Evolutionary conservation across 1,139 yeast species (phyloP), one percentile per base, ranked within the genome.

Genomic region (Diutina sp.): DNA sequence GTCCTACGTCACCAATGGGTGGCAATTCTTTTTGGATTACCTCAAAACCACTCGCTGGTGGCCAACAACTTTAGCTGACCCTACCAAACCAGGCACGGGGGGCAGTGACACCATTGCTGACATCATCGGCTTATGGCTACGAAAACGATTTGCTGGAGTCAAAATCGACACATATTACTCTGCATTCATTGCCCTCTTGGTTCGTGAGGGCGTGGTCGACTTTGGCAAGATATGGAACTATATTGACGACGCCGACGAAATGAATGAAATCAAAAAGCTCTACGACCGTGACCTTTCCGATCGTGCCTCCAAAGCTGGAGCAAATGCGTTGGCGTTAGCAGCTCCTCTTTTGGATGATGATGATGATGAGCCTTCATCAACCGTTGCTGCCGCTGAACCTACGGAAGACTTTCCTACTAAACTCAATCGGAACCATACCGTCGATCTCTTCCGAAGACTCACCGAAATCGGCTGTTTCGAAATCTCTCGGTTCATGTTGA

Each of bases 291-390:
- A 78, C 28, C 66, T 87, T 62, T 84, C 84, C n/a, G 82, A 82
- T 16, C 79, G 83, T 58, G 84, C 87, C 0, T 75, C 78, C 62
- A 74, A 77, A 60, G 87, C 95, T 0, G 80, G 82, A 30, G 87
- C 90, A 0, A 87, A 87, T 60, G 96, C 96, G 0, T 71, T 91
- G 56, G 95, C 97, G 0, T 68, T 90, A 62, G 96, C 97, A 3
- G 95, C 95, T 6, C 96, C 97, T 0, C 72, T 91, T 55, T 76
- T 78, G 6, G 85, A 84, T 55, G 95, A 85, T 28, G 86, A 81
- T 18, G 87, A 78, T 6, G 82, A 76, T 6, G 30, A n/a, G 14
- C 6, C 29, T 5, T 47, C 51, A 6, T 47, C 51, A 6, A 6
- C n/a, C 11, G 11, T 38, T 11, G 32, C n/a, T 11, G 35, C n/a